A percentile compares a stretch with the other conserved stretches of the same genome.
These are phyloP conservation scores for Aspergillus texensis DNA, from an alignment of 2,329 filamentous ascomycete genomes.

Conservation along the genomic window DNA sequence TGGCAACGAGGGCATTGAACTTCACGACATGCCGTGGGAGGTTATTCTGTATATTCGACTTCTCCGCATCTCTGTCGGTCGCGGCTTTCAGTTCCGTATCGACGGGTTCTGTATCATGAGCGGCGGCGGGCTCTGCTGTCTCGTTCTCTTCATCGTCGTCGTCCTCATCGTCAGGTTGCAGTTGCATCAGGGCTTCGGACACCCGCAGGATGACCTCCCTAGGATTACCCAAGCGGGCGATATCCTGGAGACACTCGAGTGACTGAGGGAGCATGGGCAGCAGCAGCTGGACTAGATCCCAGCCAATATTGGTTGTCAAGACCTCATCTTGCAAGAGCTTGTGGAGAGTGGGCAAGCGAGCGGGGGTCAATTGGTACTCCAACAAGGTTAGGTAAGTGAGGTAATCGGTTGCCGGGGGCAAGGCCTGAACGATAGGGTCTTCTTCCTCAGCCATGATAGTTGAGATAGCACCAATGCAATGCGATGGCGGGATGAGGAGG, in stretches of 20 bases:
- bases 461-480: conserved; percentile 11
- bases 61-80: conserved; percentile 25
- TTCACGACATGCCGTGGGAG: conserved; percentile 34
- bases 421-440: conserved; percentile 58
- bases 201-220: conserved; percentile 66
- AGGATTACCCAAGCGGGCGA: conserved; percentile 65
- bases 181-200: conserved; percentile 61
- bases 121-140: background rate
- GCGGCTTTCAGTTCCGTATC: conserved; percentile 2
- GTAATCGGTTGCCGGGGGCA: conserved; percentile 65
- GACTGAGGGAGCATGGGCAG: conserved; percentile 62
- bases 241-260: conserved; percentile 61
- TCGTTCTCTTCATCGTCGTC: conserved; percentile 30
- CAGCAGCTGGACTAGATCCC: conserved; percentile 66
- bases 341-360: conserved; percentile 61
- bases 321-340: conserved; percentile 62
- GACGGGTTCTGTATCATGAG: background rate
- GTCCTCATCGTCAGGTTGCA: conserved; percentile 51
- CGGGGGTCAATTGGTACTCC: conserved; percentile 64
- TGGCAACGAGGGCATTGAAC: conserved; percentile 49
- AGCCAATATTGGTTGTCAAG: conserved; percentile 65
- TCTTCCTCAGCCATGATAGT: conserved; percentile 34
- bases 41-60: conserved; percentile 12
- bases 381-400: conserved; percentile 68
- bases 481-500: conserved; percentile 2